phyloP scores from a whole-genome alignment of 805 yeast species.

The Nakazawaea anatomiae region DNA sequence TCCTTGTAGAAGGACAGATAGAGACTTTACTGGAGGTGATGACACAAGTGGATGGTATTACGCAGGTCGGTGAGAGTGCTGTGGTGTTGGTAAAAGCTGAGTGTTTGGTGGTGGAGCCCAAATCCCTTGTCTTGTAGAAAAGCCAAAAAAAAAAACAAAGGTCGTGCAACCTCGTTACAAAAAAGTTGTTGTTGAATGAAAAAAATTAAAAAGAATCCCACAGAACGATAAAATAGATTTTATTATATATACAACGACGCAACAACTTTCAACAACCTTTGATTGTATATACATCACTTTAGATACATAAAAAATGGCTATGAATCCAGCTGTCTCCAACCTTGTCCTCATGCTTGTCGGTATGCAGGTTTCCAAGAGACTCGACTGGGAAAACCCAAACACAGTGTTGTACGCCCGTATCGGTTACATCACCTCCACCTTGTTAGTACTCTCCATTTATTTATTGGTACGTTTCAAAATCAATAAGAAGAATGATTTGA shows the following conservation, averaged over 20 bases:
- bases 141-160: too few species aligned
- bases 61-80: too few species aligned
- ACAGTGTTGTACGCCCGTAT: conserved; percentile 70
- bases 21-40: conserved; percentile 23
- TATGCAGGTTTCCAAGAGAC: conserved; percentile 89
- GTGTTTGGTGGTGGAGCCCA: conserved; percentile 9
- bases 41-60: too few species aligned
- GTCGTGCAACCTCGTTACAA: too few species aligned
- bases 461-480: conserved; percentile 56
- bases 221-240: too few species aligned
- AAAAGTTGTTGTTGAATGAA: too few species aligned
- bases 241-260: too few species aligned
- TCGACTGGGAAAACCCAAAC: conserved; percentile 83
- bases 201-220: too few species aligned
- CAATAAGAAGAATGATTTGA: conserved; percentile 75
- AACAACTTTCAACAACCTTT: too few species aligned
- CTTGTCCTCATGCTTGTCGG: conserved; percentile 86
- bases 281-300: too few species aligned
- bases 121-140: not conserved
- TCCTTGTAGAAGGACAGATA: conserved; percentile 31
- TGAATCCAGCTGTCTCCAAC: conserved; percentile 89
- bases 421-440: conserved; percentile 63
- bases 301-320: too few species aligned
- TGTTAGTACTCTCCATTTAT: conserved; percentile 60
- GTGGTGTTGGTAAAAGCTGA: conserved; percentile 1